Conservation (phyloP, 306 rosid genomes). For the Medicago lupulina region DNA sequence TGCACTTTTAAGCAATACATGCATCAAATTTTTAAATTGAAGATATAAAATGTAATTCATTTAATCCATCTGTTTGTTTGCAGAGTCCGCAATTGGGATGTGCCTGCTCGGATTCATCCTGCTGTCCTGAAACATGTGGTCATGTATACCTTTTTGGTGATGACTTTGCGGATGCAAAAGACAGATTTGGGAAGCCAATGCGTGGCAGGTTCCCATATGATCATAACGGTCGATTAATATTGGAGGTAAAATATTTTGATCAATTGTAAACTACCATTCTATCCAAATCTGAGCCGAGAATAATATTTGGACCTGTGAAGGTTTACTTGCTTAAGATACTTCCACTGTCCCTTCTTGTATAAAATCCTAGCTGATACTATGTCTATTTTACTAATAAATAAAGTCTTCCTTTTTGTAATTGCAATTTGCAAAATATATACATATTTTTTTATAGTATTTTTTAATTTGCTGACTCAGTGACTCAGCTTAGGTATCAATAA, state of each 20-base stretch:
- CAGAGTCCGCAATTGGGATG: slow-evolving; percentile 89
- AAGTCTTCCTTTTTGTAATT: slow-evolving; percentile 22
- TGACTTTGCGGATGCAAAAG: slow-evolving; percentile 94
- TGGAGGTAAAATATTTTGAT: slow-evolving; percentile 74
- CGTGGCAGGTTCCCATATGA: slow-evolving; percentile 92
- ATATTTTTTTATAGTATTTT: slow-evolving; percentile 12
- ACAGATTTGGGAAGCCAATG: slow-evolving; percentile 86
- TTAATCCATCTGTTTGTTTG: slow-evolving; percentile 29
- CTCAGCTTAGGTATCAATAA: slow-evolving; percentile 23
- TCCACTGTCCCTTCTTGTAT: background rate
- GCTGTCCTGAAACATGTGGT: slow-evolving; percentile 89
- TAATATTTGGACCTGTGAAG: slow-evolving; percentile 34
- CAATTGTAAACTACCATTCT: slow-evolving; percentile 33
- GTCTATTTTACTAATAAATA: slow-evolving; percentile 1
- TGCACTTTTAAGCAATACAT: slow-evolving; percentile 11
- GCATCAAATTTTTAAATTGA: background rate
- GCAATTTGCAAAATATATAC: slow-evolving; percentile 8
- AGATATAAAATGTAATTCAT: slow-evolving; percentile 28
- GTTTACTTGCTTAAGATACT: slow-evolving; percentile 28
- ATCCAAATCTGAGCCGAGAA: slow-evolving; percentile 23
- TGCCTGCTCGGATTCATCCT: slow-evolving; percentile 66
- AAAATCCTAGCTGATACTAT: background rate
- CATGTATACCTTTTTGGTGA: slow-evolving; percentile 90
- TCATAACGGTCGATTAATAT: slow-evolving; percentile 77
- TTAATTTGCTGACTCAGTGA: slow-evolving; percentile 23